Base-by-base conservation (phyloP, 2,329 filamentous ascomycete species). In the Venturia oleaginea region DNA sequence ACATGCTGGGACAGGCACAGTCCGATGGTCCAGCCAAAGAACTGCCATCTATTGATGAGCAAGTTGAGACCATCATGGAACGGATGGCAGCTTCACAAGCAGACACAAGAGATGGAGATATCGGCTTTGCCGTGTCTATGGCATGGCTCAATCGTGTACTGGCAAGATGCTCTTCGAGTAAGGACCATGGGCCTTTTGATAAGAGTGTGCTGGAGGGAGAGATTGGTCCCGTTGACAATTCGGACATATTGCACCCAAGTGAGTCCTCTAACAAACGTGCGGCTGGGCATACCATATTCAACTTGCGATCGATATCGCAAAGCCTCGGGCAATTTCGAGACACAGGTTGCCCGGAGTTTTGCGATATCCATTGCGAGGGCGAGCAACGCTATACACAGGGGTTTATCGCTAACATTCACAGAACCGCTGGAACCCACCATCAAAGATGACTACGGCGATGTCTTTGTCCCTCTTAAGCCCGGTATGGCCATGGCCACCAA, bases 151-250 rank as follows among this genome's bases (percentile, higher is more conserved):
- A 83, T 65, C 84, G 85, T 66, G 90, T 94, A 2, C 79, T 88
- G 66, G 83, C 88, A 30, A 81, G 90, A 64, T 84, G 84, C 60
- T 80, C 83, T 10, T 83, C 85, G n/a, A 75, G 79, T 19, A 81
- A 83, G 65, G 76, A 81, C 62, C 81, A 80, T 24, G 80, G 82
- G 67, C 81, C 84, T 62, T 78, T 77, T 46, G 78, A 82, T 66
- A 89, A 89, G 67, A 77, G 81, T n/a, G 82, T 83, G 11, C 72
- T 80, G 13, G 82, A 87, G 65, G 84, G 83, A 7, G 82, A 85
- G 4, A 83, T 94, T 64, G 92, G 92, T 1, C 89, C 90, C 0
- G 84, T 97, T 38, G 91, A 97, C 78, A 97, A 97, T 72, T 86
- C 89, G 0, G 89, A 92, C 71, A 86, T 97, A 66, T 85, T 92